Base-by-base conservation (phyloP, 2,329 filamentous ascomycete species). In the Cladobotryum protrusum region DNA sequence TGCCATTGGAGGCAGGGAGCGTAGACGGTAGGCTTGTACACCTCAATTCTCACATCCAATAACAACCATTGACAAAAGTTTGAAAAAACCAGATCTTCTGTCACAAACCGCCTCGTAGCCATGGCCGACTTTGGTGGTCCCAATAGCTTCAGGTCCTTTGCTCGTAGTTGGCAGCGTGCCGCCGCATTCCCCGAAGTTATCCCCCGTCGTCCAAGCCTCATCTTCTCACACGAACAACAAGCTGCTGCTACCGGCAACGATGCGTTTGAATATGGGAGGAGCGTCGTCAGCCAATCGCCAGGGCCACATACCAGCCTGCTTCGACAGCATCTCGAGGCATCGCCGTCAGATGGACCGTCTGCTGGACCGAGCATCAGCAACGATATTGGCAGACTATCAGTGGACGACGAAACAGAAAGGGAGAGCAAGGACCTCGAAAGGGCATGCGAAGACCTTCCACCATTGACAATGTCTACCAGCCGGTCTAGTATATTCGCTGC, bases 101-200 rank as follows among this genome's bases (percentile, higher is more conserved):
- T 81, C 36, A 77, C 76, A 32, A 73, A 78, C 54, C 75, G 76
- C 33, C 67, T 87, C 34, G 70, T 78, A 20, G 73, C 75, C 47
- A 64, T 85, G 48, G 75, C 78, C 57, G 84, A 95, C 53, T 85
- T 88, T 43, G 93, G 92, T 56, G 92, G 92, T 45, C 86, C 91
- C 54, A 97, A 97, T 73, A 95, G 88, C 67, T 87, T 97, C 60
- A 86, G 93, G 62, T 95, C 91, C 61, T 97, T 97, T 65, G 88
- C 91, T 41, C 82, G 87, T 53, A 95, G 89, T 59, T 96, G 90
- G 87, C 89, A 92, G 68, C 84, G 92, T 65, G 92, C 92, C 35
- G 89, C 90, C 20, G 85, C 79, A 50, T 97, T 97, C 67, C 80
- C 83, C 56, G 91, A 96, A 66, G 88, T 96, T 58, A 85, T 93